Evolutionary conservation across 306 rosid species (phyloP).

Genomic region (Quillaja saponaria): DNA sequence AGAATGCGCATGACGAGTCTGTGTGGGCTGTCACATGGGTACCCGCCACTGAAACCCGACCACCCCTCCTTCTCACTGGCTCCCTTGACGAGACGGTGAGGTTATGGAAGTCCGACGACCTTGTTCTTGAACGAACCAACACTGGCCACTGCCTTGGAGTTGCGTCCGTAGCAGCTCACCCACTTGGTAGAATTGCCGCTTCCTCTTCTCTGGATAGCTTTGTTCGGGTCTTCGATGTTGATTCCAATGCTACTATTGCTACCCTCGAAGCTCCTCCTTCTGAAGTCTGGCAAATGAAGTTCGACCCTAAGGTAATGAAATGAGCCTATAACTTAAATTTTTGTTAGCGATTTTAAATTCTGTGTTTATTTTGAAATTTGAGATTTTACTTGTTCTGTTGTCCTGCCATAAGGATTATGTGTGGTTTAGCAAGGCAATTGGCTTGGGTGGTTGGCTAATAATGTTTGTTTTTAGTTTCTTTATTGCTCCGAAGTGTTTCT

Average conservation of each 20-base stretch:
- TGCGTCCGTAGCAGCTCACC: constrained; percentile 92
- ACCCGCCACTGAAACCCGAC: constrained; percentile 69
- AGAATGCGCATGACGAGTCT: constrained; percentile 88
- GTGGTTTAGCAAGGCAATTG: too few species aligned
- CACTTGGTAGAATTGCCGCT: constrained; percentile 81
- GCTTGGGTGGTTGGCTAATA: too few species aligned
- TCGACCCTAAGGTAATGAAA: constrained; percentile 71
- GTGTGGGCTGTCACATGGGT: constrained; percentile 96
- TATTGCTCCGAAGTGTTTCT: too few species aligned
- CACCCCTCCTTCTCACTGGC: constrained; percentile 82
- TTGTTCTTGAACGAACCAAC: constrained; percentile 66
- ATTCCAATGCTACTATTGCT: constrained; percentile 79
- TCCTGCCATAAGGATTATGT: too few species aligned
- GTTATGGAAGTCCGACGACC: constrained; percentile 87
- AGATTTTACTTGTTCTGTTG: too few species aligned
- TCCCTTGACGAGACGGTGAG: constrained; percentile 92
- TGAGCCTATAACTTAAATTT: too few species aligned
- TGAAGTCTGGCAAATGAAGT: constrained; percentile 96
- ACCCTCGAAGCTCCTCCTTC: constrained; percentile 97
- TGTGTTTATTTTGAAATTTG: too few species aligned
- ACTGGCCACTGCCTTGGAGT: constrained; percentile 97
- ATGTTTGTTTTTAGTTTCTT: too few species aligned
- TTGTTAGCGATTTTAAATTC: too few species aligned
- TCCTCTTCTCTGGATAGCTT: constrained; percentile 97
- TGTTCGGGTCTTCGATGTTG: constrained; percentile 84